These are phyloP conservation scores for Kockovaella imperatae DNA, from an alignment of 768 basidiomycete genomes.

Conservation along the genomic window DNA sequence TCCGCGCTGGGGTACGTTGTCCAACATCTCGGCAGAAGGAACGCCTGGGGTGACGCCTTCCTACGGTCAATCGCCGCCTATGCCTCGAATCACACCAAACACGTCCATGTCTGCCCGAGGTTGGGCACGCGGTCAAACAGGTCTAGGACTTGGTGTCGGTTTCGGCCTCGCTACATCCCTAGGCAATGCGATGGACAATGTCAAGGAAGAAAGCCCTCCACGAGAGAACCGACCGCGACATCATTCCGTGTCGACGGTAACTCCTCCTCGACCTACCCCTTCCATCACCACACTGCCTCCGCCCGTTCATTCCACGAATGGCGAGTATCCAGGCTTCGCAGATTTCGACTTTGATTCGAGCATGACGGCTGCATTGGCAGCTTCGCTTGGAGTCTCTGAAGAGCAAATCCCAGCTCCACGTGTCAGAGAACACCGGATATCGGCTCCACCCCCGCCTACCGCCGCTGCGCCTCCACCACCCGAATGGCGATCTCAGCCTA, in stretches of 20 bases:
- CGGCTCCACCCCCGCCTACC: constrained; percentile 6
- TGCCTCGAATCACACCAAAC: no score
- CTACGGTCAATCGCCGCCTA: no score
- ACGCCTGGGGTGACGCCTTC: no score
- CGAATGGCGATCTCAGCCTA: neutral
- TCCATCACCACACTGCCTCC: neutral
- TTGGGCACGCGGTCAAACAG: constrained; percentile 42
- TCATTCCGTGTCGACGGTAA: neutral
- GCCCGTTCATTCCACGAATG: neutral
- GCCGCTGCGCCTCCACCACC: neutral
- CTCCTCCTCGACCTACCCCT: constrained; percentile 1
- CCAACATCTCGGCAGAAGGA: constrained; percentile 7
- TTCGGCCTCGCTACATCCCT: no score
- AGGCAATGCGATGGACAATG: constrained; percentile 44
- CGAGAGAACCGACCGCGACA: constrained; percentile 1
- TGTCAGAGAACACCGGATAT: neutral
- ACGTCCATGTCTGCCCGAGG: constrained; percentile 14
- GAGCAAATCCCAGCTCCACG: neutral
- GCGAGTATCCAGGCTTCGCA: constrained; percentile 12
- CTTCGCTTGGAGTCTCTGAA: constrained; percentile 20
- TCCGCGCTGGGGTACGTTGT: constrained; percentile 75
- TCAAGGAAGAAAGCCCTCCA: constrained; percentile 47
- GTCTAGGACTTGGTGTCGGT: constrained; percentile 43
- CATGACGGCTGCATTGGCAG: constrained; percentile 33
- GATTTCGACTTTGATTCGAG: constrained; percentile 32